Conservation (phyloP, 2,329 filamentous ascomycete genomes). For the Septoria petroselini region DNA sequence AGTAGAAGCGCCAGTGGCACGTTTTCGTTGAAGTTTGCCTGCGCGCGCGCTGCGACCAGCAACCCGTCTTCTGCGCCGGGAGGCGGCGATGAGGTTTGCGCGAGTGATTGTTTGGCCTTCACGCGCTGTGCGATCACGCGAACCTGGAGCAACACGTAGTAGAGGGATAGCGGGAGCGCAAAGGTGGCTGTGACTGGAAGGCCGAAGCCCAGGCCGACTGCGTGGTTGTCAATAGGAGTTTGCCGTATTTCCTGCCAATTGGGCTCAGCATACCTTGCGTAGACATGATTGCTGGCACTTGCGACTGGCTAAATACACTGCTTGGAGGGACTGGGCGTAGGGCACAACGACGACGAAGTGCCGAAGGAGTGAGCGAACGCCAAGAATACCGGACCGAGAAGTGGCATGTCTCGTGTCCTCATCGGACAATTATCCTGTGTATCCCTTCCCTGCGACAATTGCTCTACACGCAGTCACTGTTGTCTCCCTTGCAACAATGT, state of each 20-base stretch:
- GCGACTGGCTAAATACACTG: not conserved
- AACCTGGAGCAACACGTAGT: slow-evolving; percentile 23
- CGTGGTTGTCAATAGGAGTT: not conserved
- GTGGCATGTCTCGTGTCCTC: no score
- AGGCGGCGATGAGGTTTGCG: slow-evolving; percentile 2
- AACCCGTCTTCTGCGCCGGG: slow-evolving; percentile 10
- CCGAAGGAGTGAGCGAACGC: no score
- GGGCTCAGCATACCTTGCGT: not conserved
- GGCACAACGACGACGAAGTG: no score
- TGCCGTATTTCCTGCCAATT: not conserved
- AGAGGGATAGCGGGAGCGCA: slow-evolving; percentile 19
- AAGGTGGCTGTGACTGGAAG: slow-evolving; percentile 23
- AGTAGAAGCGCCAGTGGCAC: slow-evolving; percentile 21
- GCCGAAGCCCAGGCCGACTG: slow-evolving; percentile 13
- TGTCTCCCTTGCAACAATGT: no score
- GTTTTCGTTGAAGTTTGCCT: slow-evolving; percentile 23
- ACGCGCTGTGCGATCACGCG: slow-evolving; percentile 20
- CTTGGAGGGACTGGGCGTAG: not conserved
- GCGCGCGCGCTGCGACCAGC: slow-evolving; percentile 16
- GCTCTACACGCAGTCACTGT: no score
- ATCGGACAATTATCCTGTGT: no score
- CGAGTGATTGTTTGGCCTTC: slow-evolving; percentile 11
- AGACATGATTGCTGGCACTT: not conserved
- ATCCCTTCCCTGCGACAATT: no score
- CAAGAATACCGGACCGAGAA: no score